These are phyloP conservation scores for Schizophyllum amplum DNA, from an alignment of 1,284 basidiomycete species.

Conservation along the genomic window DNA sequence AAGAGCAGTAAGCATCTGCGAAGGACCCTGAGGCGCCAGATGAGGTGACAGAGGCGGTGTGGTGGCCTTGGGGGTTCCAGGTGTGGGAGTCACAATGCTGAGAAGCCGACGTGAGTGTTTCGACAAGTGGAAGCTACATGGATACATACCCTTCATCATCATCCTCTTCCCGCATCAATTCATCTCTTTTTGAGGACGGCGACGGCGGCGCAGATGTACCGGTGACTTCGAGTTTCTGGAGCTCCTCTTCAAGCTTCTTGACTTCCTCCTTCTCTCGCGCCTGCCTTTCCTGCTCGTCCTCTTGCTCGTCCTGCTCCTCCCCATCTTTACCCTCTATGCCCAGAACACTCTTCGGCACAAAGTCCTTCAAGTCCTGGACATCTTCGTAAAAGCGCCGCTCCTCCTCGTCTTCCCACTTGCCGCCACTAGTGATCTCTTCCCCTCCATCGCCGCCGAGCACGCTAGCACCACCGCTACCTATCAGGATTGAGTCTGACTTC, in stretches of 20 bases:
- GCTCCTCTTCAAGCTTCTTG: constrained; percentile 63
- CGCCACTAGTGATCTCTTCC: constrained; percentile 46
- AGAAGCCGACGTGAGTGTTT: constrained; percentile 4
- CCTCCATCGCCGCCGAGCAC: constrained; percentile 46
- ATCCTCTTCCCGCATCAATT: constrained; percentile 21
- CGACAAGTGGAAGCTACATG: constrained; percentile 1
- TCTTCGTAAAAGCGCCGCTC: constrained; percentile 94
- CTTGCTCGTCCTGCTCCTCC: constrained; percentile 36
- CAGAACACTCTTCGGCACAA: constrained; percentile 82
- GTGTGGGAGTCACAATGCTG: constrained; percentile 53
- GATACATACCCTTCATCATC: constrained; percentile 45
- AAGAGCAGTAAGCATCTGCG: constrained; percentile 87
- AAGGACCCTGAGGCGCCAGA: constrained; percentile 77
- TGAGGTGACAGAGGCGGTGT: constrained; percentile 60
- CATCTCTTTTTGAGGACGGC: constrained; percentile 14
- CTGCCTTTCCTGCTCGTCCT: constrained; percentile 21
- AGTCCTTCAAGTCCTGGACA: constrained; percentile 83
- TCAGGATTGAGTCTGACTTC: constrained; percentile 71
- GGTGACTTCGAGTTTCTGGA: constrained; percentile 40
- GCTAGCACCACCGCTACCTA: constrained; percentile 46
- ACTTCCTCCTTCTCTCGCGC: constrained; percentile 49
- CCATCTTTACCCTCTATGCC: constrained; percentile 58
- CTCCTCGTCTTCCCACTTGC: constrained; percentile 99
- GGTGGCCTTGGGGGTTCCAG: constrained; percentile 54
- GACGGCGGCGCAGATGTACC: constrained; percentile 15